Evolutionary conservation across 345 rosid species (phyloP).

Genomic region (Microcos paniculata): DNA sequence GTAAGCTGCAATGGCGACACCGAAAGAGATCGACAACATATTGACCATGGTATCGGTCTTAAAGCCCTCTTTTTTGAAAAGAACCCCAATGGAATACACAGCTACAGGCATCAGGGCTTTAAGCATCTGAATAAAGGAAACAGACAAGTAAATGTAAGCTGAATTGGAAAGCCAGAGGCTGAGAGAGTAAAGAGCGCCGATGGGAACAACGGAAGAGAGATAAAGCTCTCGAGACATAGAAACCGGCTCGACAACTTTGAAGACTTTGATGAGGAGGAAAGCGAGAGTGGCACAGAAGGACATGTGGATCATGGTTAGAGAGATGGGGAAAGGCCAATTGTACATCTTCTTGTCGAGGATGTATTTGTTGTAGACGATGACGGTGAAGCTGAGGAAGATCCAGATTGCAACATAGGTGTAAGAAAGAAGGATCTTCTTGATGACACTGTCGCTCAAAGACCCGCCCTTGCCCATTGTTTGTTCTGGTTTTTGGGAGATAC

Average conservation of each 20-base stretch:
- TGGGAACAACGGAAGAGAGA: constrained; percentile 85
- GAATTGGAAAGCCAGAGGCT: constrained; percentile 95
- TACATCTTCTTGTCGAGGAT: constrained; percentile 97
- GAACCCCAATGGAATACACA: constrained; percentile 88
- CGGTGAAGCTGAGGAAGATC: constrained; percentile 99
- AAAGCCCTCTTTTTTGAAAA: constrained; percentile 62
- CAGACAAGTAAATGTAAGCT: constrained; percentile 96
- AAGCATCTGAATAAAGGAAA: constrained; percentile 95
- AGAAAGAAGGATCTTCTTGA: constrained; percentile 88
- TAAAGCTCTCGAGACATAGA: constrained; percentile 78
- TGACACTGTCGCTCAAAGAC: constrained; percentile 73
- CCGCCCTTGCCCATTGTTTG: constrained; percentile 84
- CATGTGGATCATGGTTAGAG: constrained; percentile 99
- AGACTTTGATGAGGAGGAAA: constrained; percentile 78
- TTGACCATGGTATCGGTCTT: constrained; percentile 77
- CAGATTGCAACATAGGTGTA: constrained; percentile 90
- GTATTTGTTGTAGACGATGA: constrained; percentile 97
- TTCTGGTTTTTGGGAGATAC: background rate
- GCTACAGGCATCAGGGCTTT: constrained; percentile 98
- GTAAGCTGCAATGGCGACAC: constrained; percentile 86
- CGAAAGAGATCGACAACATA: constrained; percentile 92
- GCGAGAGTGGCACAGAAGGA: constrained; percentile 89
- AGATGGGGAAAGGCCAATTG: constrained; percentile 96
- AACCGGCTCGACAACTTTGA: constrained; percentile 89
- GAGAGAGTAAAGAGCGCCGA: constrained; percentile 87